These are phyloP conservation scores for Schwanniomyces sp. DNA, from an alignment of 805 yeast species.

Conservation along the genomic window DNA sequence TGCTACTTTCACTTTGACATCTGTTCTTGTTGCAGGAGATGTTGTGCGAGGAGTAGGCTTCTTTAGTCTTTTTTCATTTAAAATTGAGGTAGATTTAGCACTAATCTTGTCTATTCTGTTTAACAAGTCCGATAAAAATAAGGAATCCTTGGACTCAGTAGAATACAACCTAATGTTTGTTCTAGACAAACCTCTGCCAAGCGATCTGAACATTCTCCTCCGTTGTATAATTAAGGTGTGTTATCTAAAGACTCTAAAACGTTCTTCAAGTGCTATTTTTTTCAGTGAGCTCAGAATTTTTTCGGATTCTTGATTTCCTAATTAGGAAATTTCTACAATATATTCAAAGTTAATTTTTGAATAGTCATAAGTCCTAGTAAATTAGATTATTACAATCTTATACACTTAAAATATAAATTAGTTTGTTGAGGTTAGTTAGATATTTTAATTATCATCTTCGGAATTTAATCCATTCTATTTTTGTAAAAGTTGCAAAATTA, in stretches of 20 bases:
- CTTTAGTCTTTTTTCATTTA: background rate
- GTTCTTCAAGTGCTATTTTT: background rate
- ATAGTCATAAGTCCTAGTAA: too few relatives aligned
- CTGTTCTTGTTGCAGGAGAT: conserved; percentile 1
- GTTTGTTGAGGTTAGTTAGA: too few relatives aligned
- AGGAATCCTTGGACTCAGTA: conserved; percentile 9
- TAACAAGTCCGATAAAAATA: conserved; percentile 36
- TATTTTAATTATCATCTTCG: too few relatives aligned
- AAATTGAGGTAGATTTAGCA: conserved; percentile 8
- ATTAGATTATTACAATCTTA: too few relatives aligned
- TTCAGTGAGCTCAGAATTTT: conserved; percentile 2
- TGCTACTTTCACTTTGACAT: conserved; percentile 10
- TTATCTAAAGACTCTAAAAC: background rate
- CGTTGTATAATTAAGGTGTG: background rate
- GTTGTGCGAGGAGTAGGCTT: conserved; percentile 1
- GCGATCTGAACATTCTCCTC: conserved; percentile 4
- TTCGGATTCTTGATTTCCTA: conserved; percentile 3
- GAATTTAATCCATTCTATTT: background rate
- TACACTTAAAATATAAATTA: too few relatives aligned
- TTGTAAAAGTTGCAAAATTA: background rate
- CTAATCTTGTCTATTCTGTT: conserved; percentile 35
- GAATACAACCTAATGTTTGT: conserved; percentile 1
- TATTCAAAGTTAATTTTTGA: background rate
- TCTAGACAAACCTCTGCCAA: conserved; percentile 2
- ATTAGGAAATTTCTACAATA: background rate